Conservation (phyloP, 2,329 filamentous ascomycete genomes). For the Metarhizium rileyi region DNA sequence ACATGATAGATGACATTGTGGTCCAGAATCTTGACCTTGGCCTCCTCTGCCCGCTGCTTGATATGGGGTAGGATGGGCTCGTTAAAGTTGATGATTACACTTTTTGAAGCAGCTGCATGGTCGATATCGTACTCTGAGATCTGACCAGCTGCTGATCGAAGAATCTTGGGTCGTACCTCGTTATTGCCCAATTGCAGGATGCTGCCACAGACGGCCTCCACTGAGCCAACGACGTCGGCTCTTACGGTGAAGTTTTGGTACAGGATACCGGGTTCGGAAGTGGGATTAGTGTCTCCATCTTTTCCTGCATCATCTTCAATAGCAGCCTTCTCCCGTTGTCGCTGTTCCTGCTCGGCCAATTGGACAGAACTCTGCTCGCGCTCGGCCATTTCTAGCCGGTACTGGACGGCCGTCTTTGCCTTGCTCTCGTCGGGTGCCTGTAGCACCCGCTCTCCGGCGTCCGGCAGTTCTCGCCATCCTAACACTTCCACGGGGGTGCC, state of each 20-base stretch:
- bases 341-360: conserved; percentile 63
- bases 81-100: conserved; percentile 82
- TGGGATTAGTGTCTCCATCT: conserved; percentile 27
- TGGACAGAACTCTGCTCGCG: conserved; percentile 67
- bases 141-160: conserved; percentile 68
- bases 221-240: conserved; percentile 86
- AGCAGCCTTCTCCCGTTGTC: conserved; percentile 45
- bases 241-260: conserved; percentile 78
- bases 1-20: conserved; percentile 81
- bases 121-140: conserved; percentile 83
- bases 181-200: conserved; percentile 73
- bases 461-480: conserved; percentile 79
- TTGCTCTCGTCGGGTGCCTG: conserved; percentile 71
- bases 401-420: conserved; percentile 68
- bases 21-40: conserved; percentile 69
- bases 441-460: conserved; percentile 78
- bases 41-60: conserved; percentile 55
- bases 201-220: conserved; percentile 76
- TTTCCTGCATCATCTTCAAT: conserved; percentile 26
- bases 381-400: conserved; percentile 63
- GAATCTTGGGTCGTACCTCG: conserved; percentile 67
- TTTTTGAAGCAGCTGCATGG: conserved; percentile 68
- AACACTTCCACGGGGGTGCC: conserved; percentile 88
- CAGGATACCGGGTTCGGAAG: conserved; percentile 31
- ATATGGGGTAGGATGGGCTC: conserved; percentile 58